Evolutionary conservation across 495 filamentous ascomycete genomes (phyloP), one percentile per base, ranked within the genome.

Genomic region (Saxophila tyrrhenica): DNA sequence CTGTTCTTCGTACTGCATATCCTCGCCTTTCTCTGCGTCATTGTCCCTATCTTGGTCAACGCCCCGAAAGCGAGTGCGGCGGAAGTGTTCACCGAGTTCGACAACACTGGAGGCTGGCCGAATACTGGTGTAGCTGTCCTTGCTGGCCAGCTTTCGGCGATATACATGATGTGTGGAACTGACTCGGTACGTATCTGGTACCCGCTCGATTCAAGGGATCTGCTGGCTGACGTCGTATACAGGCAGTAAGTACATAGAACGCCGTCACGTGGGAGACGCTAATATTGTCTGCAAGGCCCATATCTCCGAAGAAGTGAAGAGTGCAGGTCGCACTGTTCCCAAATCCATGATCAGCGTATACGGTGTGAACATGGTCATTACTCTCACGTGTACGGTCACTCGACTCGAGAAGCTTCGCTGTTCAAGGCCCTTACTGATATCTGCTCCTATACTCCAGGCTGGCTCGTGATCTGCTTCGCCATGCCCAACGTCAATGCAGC

Each of bases 51-150:
- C 16, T 39, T 3, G 5, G 25, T 51, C n/a, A n/a, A 25, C 10
- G 49, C 20, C 15, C 49, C 49, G 15, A 22, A 51, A 24, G 63
- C 62, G 29, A 51, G 50, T 1, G 53, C 63, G 1, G 56, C 48
- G 8, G 48, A 62, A 11, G 63, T 68, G 1, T 70, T 70, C 52
- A 57, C 62, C 9, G 51, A 65, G 20, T 57, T 70, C n/a, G 56
- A 54, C 9, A 70, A 68, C 50, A 60, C 49, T 49, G 35, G 49
- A 38, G 49, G 23, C 17, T 51, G 49, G 49, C 9, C 20, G 3
- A 38, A n/a, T 13, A 51, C 17, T 9, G 49, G 49, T 3, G 13
- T 41, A 17, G 32, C 24, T 11, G 3, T 41, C 13, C 23, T 51
- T 17, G 49, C 25, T 39, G 49, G 49, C 7, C 49, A 51, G 13